A percentile compares a stretch with the other conserved stretches of the same genome.
Conservation (phyloP, 2,329 filamentous ascomycete genomes). For the Aspergillus cejpii region DNA sequence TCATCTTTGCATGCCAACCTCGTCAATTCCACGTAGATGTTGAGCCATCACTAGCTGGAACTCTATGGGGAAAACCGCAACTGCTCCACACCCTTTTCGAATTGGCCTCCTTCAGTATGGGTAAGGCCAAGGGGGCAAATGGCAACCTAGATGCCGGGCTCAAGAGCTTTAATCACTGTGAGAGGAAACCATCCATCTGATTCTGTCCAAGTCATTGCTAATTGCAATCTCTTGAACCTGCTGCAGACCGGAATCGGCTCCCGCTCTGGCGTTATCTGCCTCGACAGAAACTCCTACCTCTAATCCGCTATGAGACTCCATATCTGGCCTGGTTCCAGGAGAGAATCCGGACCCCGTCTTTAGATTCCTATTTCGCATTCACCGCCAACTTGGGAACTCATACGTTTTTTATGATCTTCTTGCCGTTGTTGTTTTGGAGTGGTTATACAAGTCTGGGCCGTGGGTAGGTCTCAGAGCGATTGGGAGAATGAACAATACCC, state of each 20-base stretch:
- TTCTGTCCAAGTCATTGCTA: background rate
- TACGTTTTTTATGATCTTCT: slow-evolving; percentile 95
- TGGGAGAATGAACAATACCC: background rate
- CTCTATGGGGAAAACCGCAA: slow-evolving; percentile 21
- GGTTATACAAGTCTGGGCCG: slow-evolving; percentile 78
- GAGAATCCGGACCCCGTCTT: slow-evolving; percentile 67
- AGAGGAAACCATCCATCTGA: slow-evolving; percentile 10
- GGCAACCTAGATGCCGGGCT: slow-evolving; percentile 58
- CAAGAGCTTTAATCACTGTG: slow-evolving; percentile 70
- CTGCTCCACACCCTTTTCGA: slow-evolving; percentile 14
- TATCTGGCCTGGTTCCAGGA: slow-evolving; percentile 84
- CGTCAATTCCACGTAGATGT: background rate
- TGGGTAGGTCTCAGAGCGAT: slow-evolving; percentile 55
- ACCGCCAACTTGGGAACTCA: slow-evolving; percentile 95
- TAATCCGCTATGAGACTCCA: slow-evolving; percentile 91
- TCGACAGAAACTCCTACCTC: slow-evolving; percentile 72
- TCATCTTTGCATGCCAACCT: background rate
- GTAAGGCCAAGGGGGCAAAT: slow-evolving; percentile 33
- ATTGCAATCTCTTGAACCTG: slow-evolving; percentile 11
- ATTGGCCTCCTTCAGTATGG: slow-evolving; percentile 30
- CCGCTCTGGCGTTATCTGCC: slow-evolving; percentile 82
- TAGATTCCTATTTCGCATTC: slow-evolving; percentile 95
- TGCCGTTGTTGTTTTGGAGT: slow-evolving; percentile 96
- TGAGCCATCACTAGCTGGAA: background rate
- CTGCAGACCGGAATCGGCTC: slow-evolving; percentile 69